phyloP scores from a whole-genome alignment of 2,329 filamentous ascomycete species.

The Plenodomus biglobosus region DNA sequence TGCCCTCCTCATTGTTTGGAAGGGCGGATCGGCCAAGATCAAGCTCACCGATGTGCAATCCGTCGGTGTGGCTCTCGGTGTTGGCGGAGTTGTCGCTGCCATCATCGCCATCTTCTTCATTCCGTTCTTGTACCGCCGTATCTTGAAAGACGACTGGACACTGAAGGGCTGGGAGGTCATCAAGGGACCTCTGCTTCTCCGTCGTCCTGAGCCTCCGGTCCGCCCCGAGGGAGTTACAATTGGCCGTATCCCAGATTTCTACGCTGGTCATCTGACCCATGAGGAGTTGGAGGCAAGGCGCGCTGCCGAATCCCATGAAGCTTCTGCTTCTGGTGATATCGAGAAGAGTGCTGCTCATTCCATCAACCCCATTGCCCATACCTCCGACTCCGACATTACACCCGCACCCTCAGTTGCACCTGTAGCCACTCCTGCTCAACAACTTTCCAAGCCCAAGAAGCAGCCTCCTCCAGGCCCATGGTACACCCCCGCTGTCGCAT shows the following conservation, averaged over 20 bases:
- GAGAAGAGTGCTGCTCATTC: slow-evolving; percentile 26
- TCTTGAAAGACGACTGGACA: slow-evolving; percentile 64
- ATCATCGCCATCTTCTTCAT: slow-evolving; percentile 58
- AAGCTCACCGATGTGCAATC: slow-evolving; percentile 54
- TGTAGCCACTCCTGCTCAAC: slow-evolving; percentile 2
- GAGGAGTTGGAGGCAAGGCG: slow-evolving; percentile 51
- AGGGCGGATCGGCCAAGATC: slow-evolving; percentile 50
- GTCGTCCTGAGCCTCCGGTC: slow-evolving; percentile 41
- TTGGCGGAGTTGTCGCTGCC: slow-evolving; percentile 54
- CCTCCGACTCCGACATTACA: slow-evolving; percentile 23
- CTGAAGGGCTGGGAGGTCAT: slow-evolving; percentile 59
- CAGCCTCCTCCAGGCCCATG: slow-evolving; percentile 44
- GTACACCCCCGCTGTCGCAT: slow-evolving; percentile 49
- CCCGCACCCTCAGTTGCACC: slow-evolving; percentile 8
- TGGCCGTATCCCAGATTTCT: slow-evolving; percentile 56
- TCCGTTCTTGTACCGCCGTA: slow-evolving; percentile 60
- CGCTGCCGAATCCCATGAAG: slow-evolving; percentile 14
- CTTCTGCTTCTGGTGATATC: slow-evolving; percentile 18
- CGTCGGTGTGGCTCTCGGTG: slow-evolving; percentile 57
- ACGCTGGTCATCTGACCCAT: slow-evolving; percentile 58
- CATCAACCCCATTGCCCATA: slow-evolving; percentile 9
- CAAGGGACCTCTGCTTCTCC: slow-evolving; percentile 57
- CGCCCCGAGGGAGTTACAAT: slow-evolving; percentile 47
- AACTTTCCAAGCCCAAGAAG: slow-evolving; percentile 25
- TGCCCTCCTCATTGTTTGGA: slow-evolving; percentile 49